phyloP scores from a whole-genome alignment of 2,329 filamentous ascomycete species.

The Pseudovirgaria hyperparasitica region DNA sequence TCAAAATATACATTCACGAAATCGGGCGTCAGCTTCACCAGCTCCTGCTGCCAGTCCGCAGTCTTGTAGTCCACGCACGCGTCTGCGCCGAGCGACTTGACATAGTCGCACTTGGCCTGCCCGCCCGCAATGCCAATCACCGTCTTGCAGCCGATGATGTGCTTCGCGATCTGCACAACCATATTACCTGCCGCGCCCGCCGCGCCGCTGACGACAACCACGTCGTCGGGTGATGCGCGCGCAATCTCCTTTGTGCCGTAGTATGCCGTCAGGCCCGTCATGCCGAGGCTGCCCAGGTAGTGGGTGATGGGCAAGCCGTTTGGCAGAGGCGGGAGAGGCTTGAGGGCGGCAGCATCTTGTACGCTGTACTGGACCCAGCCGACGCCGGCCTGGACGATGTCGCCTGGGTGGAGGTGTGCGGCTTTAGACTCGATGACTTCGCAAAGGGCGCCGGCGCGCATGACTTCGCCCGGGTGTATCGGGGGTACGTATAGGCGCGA shows the following conservation, averaged over 20 bases:
- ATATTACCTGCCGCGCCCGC: conserved; percentile 67
- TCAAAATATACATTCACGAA: conserved; percentile 41
- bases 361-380: conserved; percentile 59
- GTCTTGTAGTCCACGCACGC: conserved; percentile 43
- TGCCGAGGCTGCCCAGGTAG: conserved; percentile 34
- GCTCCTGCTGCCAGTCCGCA: conserved; percentile 32
- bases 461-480: conserved; percentile 35
- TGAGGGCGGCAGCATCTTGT: conserved; percentile 21
- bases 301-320: conserved; percentile 28
- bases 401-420: conserved; percentile 40
- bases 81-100: conserved; percentile 39
- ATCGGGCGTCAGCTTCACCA: conserved; percentile 34
- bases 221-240: conserved; percentile 51
- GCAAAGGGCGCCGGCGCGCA: conserved; percentile 50
- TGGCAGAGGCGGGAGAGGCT: conserved; percentile 17
- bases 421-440: conserved; percentile 48
- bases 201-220: conserved; percentile 64
- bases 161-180: conserved; percentile 45
- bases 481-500: conserved; percentile 35
- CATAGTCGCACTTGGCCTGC: conserved; percentile 40
- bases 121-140: conserved; percentile 42
- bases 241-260: conserved; percentile 59
- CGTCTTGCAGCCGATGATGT: conserved; percentile 32
- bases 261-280: conserved; percentile 56
- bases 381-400: conserved; percentile 38